Evolutionary conservation across 2,329 filamentous ascomycete species (phyloP).

Genomic region (Penicillium decumbens): DNA sequence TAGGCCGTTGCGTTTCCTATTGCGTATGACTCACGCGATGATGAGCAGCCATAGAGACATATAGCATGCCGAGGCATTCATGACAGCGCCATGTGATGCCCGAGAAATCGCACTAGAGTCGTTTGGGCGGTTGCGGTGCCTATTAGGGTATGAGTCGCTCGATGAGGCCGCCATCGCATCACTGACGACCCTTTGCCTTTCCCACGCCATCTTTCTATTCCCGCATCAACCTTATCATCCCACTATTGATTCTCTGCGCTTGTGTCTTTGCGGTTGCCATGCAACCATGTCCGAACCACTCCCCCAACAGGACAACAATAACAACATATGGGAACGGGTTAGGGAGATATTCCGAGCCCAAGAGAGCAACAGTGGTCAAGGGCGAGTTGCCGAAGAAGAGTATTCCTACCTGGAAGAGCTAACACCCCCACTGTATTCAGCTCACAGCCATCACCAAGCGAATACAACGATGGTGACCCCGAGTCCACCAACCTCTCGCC

Average conservation of each 20-base stretch:
- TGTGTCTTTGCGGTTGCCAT: not conserved
- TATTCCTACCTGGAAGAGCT: too few species aligned
- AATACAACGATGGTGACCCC: too few species aligned
- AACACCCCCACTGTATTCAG: too few species aligned
- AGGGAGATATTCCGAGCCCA: not conserved
- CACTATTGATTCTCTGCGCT: not conserved
- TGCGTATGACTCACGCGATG: not conserved
- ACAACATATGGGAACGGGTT: not conserved
- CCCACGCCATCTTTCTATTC: not conserved
- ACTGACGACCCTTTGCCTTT: not conserved
- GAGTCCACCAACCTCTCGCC: too few species aligned
- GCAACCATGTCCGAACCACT: not conserved
- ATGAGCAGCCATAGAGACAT: not conserved
- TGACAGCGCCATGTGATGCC: not conserved
- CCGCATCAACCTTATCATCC: not conserved
- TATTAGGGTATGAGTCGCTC: not conserved
- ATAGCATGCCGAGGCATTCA: not conserved
- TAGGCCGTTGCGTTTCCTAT: not conserved
- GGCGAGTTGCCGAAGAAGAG: too few species aligned
- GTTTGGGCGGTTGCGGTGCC: not conserved
- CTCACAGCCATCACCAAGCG: too few species aligned
- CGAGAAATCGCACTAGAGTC: not conserved
- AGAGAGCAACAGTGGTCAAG: too few species aligned
- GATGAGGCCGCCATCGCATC: not conserved
- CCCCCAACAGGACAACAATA: not conserved